A percentile compares a stretch with the other conserved stretches of the same genome.
Evolutionary conservation across 495 filamentous ascomycete species (phyloP).

Genomic region (Trichoderma asperelloides): DNA sequence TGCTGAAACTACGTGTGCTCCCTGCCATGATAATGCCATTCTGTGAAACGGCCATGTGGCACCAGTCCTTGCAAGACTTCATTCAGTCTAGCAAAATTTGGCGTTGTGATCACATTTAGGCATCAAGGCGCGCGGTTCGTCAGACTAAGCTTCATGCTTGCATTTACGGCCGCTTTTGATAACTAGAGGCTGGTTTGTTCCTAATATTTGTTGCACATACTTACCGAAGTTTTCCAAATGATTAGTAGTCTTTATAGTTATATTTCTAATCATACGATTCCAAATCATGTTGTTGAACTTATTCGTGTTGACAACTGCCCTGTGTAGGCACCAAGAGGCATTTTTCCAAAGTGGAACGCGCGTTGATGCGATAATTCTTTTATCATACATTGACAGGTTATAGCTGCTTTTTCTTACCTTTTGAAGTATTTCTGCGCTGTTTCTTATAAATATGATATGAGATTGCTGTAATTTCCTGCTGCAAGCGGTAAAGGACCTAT

Average conservation of each 20-base stretch:
- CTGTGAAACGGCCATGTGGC: background rate
- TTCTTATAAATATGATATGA: background rate
- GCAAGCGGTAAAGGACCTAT: background rate
- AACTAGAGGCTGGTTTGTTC: background rate
- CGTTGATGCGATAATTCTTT: background rate
- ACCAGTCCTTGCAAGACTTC: background rate
- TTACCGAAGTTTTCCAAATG: background rate
- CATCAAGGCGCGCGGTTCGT: background rate
- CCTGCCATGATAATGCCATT: background rate
- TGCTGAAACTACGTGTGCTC: background rate
- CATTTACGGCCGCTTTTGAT: background rate
- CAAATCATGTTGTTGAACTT: background rate
- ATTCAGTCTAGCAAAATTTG: background rate
- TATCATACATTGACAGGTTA: background rate
- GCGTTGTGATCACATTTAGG: background rate
- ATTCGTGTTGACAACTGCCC: background rate
- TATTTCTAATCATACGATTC: background rate
- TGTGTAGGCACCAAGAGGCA: background rate
- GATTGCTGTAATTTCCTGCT: background rate
- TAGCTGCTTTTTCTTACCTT: background rate
- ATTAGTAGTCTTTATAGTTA: background rate
- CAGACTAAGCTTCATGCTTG: slow-evolving; percentile 3
- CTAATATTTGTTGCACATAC: background rate
- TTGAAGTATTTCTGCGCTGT: background rate
- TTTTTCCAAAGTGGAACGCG: background rate